phyloP scores from a whole-genome alignment of 2,329 filamentous ascomycete genomes.

The Dactylellina drechsleri region DNA sequence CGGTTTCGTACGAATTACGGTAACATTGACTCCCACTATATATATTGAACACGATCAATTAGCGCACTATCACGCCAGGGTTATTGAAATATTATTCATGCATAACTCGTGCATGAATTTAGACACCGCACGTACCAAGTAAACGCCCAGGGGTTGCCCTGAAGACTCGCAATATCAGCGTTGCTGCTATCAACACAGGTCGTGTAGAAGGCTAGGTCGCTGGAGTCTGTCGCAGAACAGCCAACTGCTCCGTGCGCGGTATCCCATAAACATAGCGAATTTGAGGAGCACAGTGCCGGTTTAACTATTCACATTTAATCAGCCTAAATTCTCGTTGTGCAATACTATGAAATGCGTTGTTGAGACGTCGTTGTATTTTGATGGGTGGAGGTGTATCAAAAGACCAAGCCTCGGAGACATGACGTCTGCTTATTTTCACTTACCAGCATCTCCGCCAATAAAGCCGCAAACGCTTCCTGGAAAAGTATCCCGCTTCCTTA shows the following conservation, averaged over 20 bases:
- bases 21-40: conserved; percentile 36
- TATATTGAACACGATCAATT: conserved; percentile 3
- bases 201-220: conserved; percentile 37
- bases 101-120: background rate
- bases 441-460: conserved; percentile 49
- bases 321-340: background rate
- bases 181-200: conserved; percentile 50
- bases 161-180: conserved; percentile 15
- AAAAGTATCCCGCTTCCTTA: conserved; percentile 43
- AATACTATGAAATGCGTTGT: conserved; percentile 5
- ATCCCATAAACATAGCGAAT: conserved; percentile 50
- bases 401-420: too few species aligned
- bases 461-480: conserved; percentile 50
- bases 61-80: background rate
- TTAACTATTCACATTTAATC: conserved; percentile 21
- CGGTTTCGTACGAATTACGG: conserved; percentile 42
- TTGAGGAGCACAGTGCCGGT: conserved; percentile 43
- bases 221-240: conserved; percentile 34
- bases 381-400: too few species aligned
- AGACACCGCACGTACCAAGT: conserved; percentile 33
- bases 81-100: background rate
- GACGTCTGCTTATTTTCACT: conserved; percentile 1
- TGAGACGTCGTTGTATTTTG: background rate
- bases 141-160: conserved; percentile 41
- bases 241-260: conserved; percentile 41